phyloP scores from a whole-genome alignment of 2,329 filamentous ascomycete species.

The Exophiala spinifera region DNA sequence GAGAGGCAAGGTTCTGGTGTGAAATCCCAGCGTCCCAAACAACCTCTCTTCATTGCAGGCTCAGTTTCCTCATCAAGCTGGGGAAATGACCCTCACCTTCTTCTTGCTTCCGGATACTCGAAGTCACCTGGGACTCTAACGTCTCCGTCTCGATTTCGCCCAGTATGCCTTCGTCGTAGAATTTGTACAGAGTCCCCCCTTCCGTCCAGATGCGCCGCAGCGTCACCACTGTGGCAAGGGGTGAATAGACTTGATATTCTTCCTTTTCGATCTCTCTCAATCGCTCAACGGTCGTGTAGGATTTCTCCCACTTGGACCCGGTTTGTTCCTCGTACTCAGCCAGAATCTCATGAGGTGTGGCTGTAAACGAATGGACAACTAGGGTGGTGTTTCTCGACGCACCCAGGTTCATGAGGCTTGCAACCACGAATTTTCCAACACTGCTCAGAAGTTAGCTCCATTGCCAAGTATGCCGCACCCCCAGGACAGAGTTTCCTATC shows the following conservation, averaged over 20 bases:
- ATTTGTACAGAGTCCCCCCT: conserved; percentile 67
- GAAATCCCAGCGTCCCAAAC: background rate
- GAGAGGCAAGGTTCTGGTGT: background rate
- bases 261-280: conserved; percentile 58
- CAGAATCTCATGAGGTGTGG: conserved; percentile 60
- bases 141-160: conserved; percentile 54
- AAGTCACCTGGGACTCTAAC: conserved; percentile 41
- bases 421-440: conserved; percentile 64
- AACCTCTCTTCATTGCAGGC: conserved; percentile 6
- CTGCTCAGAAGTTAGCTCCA: conserved; percentile 37
- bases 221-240: conserved; percentile 56
- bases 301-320: conserved; percentile 53
- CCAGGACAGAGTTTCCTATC: no score
- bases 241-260: conserved; percentile 54
- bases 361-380: conserved; percentile 69
- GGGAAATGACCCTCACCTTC: conserved; percentile 27
- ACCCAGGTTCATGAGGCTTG: conserved; percentile 57
- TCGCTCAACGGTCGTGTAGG: conserved; percentile 52
- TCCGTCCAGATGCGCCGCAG: conserved; percentile 69
- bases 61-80: conserved; percentile 28
- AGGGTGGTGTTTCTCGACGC: conserved; percentile 55
- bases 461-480: no score
- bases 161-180: conserved; percentile 63
- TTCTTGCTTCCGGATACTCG: conserved; percentile 27
- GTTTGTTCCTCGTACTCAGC: conserved; percentile 68